phyloP scores from a whole-genome alignment of 805 yeast species.

The Yamadazyma akitaensis region DNA sequence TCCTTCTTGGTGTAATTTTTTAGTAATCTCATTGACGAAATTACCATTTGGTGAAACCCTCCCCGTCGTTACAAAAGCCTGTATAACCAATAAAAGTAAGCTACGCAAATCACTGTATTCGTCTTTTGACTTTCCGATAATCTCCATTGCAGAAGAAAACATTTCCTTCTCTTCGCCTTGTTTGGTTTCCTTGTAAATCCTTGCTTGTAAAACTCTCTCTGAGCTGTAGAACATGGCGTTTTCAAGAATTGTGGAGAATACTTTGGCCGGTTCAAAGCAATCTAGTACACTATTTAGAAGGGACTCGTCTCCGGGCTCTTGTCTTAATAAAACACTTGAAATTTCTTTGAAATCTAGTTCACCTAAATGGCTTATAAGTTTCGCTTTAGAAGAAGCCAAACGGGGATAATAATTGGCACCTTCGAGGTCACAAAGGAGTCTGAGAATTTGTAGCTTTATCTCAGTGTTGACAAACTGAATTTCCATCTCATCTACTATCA shows the following conservation, averaged over 20 bases:
- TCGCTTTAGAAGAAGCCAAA: neutral
- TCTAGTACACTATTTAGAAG: neutral
- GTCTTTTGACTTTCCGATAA: neutral
- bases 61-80: slow-evolving; percentile 15
- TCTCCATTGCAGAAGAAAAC: neutral
- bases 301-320: slow-evolving; percentile 3
- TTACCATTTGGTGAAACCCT: slow-evolving; percentile 18
- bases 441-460: neutral
- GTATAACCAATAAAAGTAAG: slow-evolving; percentile 17
- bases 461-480: neutral
- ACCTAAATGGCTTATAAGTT: neutral
- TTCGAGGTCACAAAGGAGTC: neutral
- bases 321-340: slow-evolving; percentile 6
- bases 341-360: neutral
- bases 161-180: neutral
- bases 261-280: neutral
- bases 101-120: slow-evolving; percentile 12
- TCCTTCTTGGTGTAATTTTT: slow-evolving; percentile 12
- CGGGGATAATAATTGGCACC: neutral
- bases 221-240: slow-evolving; percentile 7
- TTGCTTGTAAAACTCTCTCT: slow-evolving; percentile 11
- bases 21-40: neutral
- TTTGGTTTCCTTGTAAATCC: neutral
- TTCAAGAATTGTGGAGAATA: neutral
- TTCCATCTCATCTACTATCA: neutral